Conservation (phyloP, 108 stramenopile species). For the Nitzschia putrida region DNA sequence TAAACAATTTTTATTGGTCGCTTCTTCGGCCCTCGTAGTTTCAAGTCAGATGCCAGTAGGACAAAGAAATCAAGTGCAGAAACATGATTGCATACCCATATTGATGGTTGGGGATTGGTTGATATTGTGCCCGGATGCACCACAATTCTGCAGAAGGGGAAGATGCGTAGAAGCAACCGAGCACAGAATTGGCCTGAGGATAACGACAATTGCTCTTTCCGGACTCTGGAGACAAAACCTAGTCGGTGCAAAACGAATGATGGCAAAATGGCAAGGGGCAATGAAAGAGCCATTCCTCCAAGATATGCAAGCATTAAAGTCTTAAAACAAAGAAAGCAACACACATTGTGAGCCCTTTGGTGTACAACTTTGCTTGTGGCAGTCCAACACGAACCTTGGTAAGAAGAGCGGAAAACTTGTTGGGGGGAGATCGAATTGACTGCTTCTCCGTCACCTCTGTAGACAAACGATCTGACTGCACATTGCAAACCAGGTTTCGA, state of each 20-base stretch:
- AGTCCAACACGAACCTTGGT: background rate
- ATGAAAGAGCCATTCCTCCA: slow-evolving; percentile 69
- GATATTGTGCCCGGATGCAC: slow-evolving; percentile 23
- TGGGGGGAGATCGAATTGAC: too few species aligned
- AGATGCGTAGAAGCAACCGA: slow-evolving; percentile 77
- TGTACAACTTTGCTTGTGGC: background rate
- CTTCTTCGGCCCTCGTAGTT: slow-evolving; percentile 60
- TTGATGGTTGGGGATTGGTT: slow-evolving; percentile 53
- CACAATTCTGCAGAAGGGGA: slow-evolving; percentile 72
- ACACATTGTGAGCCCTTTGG: background rate
- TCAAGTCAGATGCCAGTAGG: slow-evolving; percentile 60
- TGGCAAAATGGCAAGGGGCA: slow-evolving; percentile 77
- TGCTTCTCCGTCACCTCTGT: too few species aligned
- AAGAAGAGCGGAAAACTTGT: background rate
- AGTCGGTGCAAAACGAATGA: slow-evolving; percentile 49
- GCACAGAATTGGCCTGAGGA: slow-evolving; percentile 68
- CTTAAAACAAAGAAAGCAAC: background rate
- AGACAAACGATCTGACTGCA: too few species aligned
- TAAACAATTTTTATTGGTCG: slow-evolving; percentile 84
- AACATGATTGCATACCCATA: slow-evolving; percentile 89
- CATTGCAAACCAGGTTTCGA: too few species aligned
- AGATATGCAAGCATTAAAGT: slow-evolving; percentile 74
- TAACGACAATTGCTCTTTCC: slow-evolving; percentile 53
- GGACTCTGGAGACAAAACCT: slow-evolving; percentile 18
- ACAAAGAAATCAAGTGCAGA: slow-evolving; percentile 82